These are phyloP conservation scores for Phytophthora pisi DNA, from an alignment of 352 stramenopile genomes.

Conservation along the genomic window DNA sequence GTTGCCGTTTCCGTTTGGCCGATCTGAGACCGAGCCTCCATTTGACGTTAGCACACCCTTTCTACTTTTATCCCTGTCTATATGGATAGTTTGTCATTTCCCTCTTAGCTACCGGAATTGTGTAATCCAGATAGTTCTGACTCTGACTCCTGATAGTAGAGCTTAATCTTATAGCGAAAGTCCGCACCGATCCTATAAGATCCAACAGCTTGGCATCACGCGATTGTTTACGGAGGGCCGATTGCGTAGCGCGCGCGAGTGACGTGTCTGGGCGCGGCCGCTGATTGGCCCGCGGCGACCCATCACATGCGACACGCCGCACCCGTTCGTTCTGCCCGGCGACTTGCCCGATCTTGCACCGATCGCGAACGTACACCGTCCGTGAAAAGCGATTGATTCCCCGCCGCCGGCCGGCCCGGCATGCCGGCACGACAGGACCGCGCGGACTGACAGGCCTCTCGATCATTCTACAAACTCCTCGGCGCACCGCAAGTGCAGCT, in stretches of 20 bases:
- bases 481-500: slow-evolving; percentile 11
- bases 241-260: slow-evolving; percentile 21
- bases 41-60: too few species aligned
- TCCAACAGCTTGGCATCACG: not conserved
- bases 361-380: slow-evolving; percentile 4
- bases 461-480: slow-evolving; percentile 29
- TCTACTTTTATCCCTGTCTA: too few species aligned
- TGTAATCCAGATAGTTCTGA: too few species aligned
- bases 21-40: too few species aligned
- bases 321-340: not conserved
- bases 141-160: too few species aligned
- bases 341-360: slow-evolving; percentile 27
- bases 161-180: too few species aligned
- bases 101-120: too few species aligned
- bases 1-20: too few species aligned
- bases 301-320: slow-evolving; percentile 3
- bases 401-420: too few species aligned
- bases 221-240: slow-evolving; percentile 8
- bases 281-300: slow-evolving; percentile 5
- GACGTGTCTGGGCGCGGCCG: slow-evolving; percentile 1
- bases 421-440: too few species aligned
- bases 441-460: not conserved
- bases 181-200: too few species aligned
- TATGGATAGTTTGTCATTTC: too few species aligned
- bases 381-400: not conserved